These are phyloP conservation scores for Mycoemilia scoparia DNA, from an alignment of 192 early-diverging fungal genomes.

Conservation along the genomic window DNA sequence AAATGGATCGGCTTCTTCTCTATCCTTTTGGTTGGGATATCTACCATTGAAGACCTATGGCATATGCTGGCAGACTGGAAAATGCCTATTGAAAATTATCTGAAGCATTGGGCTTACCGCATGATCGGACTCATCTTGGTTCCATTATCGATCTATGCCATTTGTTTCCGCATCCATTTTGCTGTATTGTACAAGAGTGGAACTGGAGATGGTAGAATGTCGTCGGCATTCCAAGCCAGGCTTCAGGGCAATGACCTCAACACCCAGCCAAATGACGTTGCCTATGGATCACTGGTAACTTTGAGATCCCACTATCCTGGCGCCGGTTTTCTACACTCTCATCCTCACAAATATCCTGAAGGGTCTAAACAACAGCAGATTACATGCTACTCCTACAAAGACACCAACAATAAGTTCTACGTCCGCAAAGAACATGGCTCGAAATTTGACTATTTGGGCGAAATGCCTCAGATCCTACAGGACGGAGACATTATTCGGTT, in stretches of 20 bases:
- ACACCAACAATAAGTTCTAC: constrained; percentile 59
- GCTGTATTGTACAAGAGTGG: constrained; percentile 57
- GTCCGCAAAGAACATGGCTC: constrained; percentile 18
- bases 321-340: constrained; percentile 37
- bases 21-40: constrained; percentile 22
- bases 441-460: constrained; percentile 20
- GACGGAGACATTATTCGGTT: constrained; percentile 69
- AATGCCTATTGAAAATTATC: constrained; percentile 45
- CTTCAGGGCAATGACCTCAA: constrained; percentile 57
- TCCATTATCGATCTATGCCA: constrained; percentile 58
- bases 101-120: constrained; percentile 67
- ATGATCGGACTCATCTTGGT: constrained; percentile 65
- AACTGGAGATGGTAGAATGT: constrained; percentile 88
- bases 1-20: constrained; percentile 52
- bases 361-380: constrained; percentile 70
- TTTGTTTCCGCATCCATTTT: constrained; percentile 91
- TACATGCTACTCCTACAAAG: constrained; percentile 59
- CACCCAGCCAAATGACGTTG: constrained; percentile 15
- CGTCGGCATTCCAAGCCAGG: constrained; percentile 67
- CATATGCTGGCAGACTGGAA: not conserved
- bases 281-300: constrained; percentile 14
- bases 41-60: not conserved
- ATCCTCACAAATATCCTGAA: constrained; percentile 38
- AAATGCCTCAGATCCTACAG: constrained; percentile 32
- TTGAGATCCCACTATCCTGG: constrained; percentile 15